Evolutionary conservation across 768 basidiomycete species (phyloP), one percentile per base, ranked within the genome.

Genomic region (Pleurotus tuoliensis): DNA sequence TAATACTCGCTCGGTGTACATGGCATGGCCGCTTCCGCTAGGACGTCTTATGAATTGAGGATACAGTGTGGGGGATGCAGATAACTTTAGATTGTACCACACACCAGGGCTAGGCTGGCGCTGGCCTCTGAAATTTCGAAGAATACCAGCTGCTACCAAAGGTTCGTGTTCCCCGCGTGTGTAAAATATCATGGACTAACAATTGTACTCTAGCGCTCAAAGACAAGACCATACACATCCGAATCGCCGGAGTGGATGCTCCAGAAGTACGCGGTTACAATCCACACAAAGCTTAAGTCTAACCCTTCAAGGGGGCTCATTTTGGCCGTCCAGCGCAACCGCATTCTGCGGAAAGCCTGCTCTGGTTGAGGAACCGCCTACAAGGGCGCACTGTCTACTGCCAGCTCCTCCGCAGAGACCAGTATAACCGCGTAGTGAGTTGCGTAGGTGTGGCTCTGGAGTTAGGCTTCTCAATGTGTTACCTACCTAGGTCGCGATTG

Each of bases 241-340:
- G 95, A 12, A 82, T 98, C 25, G 91, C 91, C 12, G 95, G 92
- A 0, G 84, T 94, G 4, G 95, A 98, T 66, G 95, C 95, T 1
- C 95, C 95, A 0, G 95, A 98, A 77, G 92, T 90, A 62, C 27
- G 67, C 53, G 47, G 47, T 16, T 38, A 49, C n/a, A 49, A 27
- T 51, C 54, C 27, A 37, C 15, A 3, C 20, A n/a, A 11, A 25
- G 11, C 13, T 50, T 37, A 20, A 5, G 58, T n/a, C 41, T 3
- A 4, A 30, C 20, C 30, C 11, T 22, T 22, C 15, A 56, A 92
- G 91, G 81, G 76, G n/a, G 76, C 86, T 0, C 90, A 97, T 68
- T 96, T 94, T 61, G 95, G 95, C 18, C 82, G 84, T 49, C 82
- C 85, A 8, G 82, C 82, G 0, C 94, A 97, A 64, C 85, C 86